Evolutionary conservation across 441 rosid species (phyloP).

Genomic region (Hura crepitans): DNA sequence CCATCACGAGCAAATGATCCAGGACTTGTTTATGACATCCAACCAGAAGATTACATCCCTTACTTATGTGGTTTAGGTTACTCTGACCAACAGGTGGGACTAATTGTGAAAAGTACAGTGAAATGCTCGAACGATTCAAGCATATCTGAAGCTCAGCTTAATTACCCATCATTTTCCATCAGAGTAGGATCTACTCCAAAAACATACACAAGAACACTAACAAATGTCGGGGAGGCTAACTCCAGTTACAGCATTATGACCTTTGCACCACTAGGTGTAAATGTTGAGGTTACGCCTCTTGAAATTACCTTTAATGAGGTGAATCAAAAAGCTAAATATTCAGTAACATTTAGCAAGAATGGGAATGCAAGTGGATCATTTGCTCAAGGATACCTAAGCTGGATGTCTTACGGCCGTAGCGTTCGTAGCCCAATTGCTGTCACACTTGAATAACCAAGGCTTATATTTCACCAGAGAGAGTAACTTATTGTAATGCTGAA

Average conservation of each 20-base stretch:
- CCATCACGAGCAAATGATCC: conserved; percentile 50
- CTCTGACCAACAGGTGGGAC: conserved; percentile 27
- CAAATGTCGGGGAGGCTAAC: conserved; percentile 37
- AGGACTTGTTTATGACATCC: conserved; percentile 44
- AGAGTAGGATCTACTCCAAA: conserved; percentile 27
- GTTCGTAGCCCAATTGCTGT: conserved; percentile 38
- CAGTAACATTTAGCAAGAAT: conserved; percentile 28
- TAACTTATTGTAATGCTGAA: no score
- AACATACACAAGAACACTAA: conserved; percentile 45
- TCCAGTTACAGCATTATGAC: conserved; percentile 23
- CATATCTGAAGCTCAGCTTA: conserved; percentile 47
- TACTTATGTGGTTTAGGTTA: conserved; percentile 52
- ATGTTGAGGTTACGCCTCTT: conserved; percentile 32
- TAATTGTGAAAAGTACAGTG: conserved; percentile 29
- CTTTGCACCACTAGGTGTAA: conserved; percentile 32
- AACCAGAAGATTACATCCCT: conserved; percentile 51
- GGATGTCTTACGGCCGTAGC: conserved; percentile 25
- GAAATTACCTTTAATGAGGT: conserved; percentile 25
- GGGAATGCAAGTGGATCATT: not conserved
- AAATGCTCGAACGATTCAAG: conserved; percentile 27
- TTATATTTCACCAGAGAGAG: no score
- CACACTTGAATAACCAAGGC: conserved; percentile 17
- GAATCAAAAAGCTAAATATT: conserved; percentile 37
- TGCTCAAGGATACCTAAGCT: conserved; percentile 31
- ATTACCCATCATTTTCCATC: conserved; percentile 52